Evolutionary conservation across 371 early-diverging fungal genomes (phyloP), one percentile per base, ranked within the genome.

Genomic region (Rhizopus sp.): DNA sequence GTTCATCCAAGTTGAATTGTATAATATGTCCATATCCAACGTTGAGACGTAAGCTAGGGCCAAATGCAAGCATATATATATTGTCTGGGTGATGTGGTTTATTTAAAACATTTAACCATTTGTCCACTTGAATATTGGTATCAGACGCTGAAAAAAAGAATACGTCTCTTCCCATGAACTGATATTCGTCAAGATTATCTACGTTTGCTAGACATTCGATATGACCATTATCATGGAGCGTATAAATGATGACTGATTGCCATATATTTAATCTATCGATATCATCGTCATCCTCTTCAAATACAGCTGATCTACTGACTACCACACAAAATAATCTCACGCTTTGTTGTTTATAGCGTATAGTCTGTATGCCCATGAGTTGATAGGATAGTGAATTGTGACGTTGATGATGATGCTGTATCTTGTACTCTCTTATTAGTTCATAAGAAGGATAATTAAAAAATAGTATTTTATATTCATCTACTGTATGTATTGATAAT

Each of bases 381-480:
- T 72, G 77, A 46, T 68, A 76, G 7, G 63, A 64, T 64, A 61
- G 3, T 57, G 56, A 3, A 64, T 68, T 3, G 53, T 51, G 51
- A 68, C 61, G 41, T 52, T 57, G 33, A 69, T 40, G 16, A 15
- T 5, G 29, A 7, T 10, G 7, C 1, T 16, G 7, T 34, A 53
- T 30, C 23, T 63, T 68, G 50, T 70, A 66, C 49, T 72, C 68
- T 12, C 68, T 55, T 0, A 72, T 38, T 4, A 75, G 53, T 16
- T 56, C 48, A 68, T 68, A 75, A 6, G 62, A 62, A 7, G 76
- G 76, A 53, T 75, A 75, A 37, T 60, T 53, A 62, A 68, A 68
- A 35, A 75, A 75, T 5, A 72, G 55, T 10, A 75, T 65, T 50
- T 68, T 69, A 56, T 70, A 70, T 37, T 66, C 68, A 31, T n/a